Conservation (phyloP, 2,329 filamentous ascomycete species). For the Akanthomyces muscarius region DNA sequence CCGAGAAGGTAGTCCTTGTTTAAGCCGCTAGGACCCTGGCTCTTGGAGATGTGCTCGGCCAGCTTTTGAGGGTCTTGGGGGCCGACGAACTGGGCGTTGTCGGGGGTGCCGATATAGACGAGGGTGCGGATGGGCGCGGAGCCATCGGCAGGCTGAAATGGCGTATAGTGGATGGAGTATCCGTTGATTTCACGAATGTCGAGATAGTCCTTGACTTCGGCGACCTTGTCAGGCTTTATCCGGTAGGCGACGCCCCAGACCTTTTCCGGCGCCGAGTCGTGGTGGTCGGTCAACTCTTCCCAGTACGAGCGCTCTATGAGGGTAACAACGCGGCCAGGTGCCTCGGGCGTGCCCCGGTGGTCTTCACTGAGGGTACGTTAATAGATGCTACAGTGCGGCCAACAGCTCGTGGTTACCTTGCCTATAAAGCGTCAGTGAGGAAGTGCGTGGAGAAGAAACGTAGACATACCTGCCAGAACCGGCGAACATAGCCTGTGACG, state of each 20-base stretch:
- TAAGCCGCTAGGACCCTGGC: constrained; percentile 77
- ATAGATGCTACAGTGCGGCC: neutral
- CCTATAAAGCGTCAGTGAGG: constrained; percentile 24
- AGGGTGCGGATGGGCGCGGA: constrained; percentile 50
- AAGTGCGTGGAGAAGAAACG: constrained; percentile 2
- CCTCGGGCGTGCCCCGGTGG: constrained; percentile 84
- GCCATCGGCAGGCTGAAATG: constrained; percentile 59
- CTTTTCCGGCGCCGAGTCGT: constrained; percentile 55
- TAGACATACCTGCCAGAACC: constrained; percentile 89
- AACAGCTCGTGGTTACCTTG: constrained; percentile 28
- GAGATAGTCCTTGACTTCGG: constrained; percentile 82
- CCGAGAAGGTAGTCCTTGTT: constrained; percentile 87
- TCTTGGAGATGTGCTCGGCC: constrained; percentile 74
- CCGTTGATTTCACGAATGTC: constrained; percentile 97
- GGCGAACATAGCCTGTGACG: constrained; percentile 87
- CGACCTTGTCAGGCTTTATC: constrained; percentile 66
- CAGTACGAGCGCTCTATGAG: constrained; percentile 82
- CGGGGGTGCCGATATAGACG: constrained; percentile 91
- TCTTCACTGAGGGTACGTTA: constrained; percentile 62
- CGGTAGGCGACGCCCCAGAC: constrained; percentile 96
- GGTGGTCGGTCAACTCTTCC: constrained; percentile 68
- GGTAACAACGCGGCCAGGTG: constrained; percentile 88
- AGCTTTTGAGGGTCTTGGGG: constrained; percentile 74
- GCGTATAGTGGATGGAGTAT: constrained; percentile 87
- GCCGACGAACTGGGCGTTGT: constrained; percentile 88